phyloP scores from a whole-genome alignment of 2,329 filamentous ascomycete genomes.

The Trichoderma brevicompactum region DNA sequence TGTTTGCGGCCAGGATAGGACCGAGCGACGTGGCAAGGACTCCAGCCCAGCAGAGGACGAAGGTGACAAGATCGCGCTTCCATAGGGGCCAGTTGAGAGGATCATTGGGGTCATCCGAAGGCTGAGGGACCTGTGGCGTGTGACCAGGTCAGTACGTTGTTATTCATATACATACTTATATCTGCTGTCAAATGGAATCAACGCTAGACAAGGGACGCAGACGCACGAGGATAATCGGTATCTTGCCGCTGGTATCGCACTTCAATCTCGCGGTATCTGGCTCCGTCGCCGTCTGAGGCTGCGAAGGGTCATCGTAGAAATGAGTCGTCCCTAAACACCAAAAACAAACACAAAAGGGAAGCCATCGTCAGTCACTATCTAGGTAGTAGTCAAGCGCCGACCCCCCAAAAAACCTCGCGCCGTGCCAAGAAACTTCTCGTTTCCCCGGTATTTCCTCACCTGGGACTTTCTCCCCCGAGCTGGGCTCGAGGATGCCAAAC shows the following conservation, averaged over 20 bases:
- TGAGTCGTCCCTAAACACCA: slow-evolving; percentile 58
- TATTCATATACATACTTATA: too few relatives aligned
- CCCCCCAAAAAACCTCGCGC: not conserved
- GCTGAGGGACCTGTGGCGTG: slow-evolving; percentile 68
- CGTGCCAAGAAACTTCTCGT: not conserved
- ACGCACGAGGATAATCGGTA: slow-evolving; percentile 74
- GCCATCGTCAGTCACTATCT: not conserved
- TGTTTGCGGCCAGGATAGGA: slow-evolving; percentile 87
- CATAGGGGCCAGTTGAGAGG: slow-evolving; percentile 85
- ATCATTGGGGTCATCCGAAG: slow-evolving; percentile 88
- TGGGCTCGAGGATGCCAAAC: slow-evolving; percentile 74
- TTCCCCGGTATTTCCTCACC: slow-evolving; percentile 54
- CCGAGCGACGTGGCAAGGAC: slow-evolving; percentile 85
- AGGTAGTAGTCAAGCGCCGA: not conserved
- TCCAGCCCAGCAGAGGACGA: slow-evolving; percentile 76
- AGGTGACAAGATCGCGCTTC: slow-evolving; percentile 80
- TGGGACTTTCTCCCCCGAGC: slow-evolving; percentile 69
- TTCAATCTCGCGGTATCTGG: slow-evolving; percentile 60
- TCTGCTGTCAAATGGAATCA: not conserved
- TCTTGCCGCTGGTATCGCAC: slow-evolving; percentile 68
- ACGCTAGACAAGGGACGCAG: not conserved
- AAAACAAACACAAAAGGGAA: not conserved
- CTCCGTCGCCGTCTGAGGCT: slow-evolving; percentile 49
- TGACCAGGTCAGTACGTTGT: too few relatives aligned
- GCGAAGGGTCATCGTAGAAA: slow-evolving; percentile 64